Conservation (phyloP, 2,329 filamentous ascomycete species). For the Chaetomiaceae sp. region DNA sequence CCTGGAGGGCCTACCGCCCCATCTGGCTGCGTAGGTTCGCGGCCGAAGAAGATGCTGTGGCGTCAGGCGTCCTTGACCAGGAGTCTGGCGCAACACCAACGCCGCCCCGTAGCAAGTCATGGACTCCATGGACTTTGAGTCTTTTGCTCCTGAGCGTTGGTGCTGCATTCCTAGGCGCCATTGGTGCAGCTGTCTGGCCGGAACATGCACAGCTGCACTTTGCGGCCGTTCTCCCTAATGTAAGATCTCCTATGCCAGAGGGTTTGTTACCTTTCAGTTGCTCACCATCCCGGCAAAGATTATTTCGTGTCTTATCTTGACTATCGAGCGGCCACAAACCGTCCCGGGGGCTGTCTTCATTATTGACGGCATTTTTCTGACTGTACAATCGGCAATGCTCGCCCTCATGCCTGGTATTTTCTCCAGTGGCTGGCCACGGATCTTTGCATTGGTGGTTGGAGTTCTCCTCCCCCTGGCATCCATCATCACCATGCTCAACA, state of each 20-base stretch:
- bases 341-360: constrained; percentile 29
- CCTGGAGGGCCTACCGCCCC: constrained; percentile 33
- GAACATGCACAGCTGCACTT: constrained; percentile 29
- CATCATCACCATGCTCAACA: constrained; percentile 54
- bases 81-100: background rate
- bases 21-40: constrained; percentile 35
- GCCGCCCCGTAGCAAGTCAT: constrained; percentile 4
- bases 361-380: constrained; percentile 31
- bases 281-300: constrained; percentile 24
- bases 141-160: constrained; percentile 31
- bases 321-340: constrained; percentile 31
- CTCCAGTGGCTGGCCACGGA: constrained; percentile 17
- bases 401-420: constrained; percentile 33
- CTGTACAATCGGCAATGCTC: constrained; percentile 31
- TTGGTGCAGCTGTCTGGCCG: constrained; percentile 30
- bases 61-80: constrained; percentile 2
- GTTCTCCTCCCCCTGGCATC: constrained; percentile 42
- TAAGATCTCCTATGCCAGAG: constrained; percentile 27
- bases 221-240: constrained; percentile 35
- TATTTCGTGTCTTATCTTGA: constrained; percentile 25
- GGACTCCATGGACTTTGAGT: constrained; percentile 31
- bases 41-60: constrained; percentile 23
- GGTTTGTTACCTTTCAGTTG: background rate
- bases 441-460: constrained; percentile 29
- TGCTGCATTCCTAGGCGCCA: constrained; percentile 29